phyloP scores from a whole-genome alignment of 2,329 filamentous ascomycete species.

The Neopestalotiopsis clavispora region DNA sequence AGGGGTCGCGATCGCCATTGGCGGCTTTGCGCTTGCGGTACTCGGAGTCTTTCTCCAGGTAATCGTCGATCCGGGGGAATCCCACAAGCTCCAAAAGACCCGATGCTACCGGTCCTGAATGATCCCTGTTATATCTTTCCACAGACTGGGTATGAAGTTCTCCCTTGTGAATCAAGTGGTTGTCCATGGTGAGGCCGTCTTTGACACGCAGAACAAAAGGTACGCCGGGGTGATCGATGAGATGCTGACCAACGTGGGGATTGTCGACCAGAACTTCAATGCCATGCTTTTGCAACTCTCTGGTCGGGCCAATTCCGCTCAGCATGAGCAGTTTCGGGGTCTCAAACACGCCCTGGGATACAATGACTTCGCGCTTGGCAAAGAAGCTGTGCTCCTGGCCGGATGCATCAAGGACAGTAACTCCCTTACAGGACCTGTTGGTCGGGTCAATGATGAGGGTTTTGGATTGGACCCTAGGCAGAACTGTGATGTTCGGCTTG shows the following conservation, averaged over 20 bases:
- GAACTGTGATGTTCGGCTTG: constrained; percentile 60
- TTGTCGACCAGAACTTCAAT: constrained; percentile 61
- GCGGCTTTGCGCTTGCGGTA: constrained; percentile 49
- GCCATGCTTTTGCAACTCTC: constrained; percentile 55
- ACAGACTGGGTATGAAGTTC: constrained; percentile 39
- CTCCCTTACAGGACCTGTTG: constrained; percentile 45
- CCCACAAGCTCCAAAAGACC: constrained; percentile 56
- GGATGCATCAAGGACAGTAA: constrained; percentile 48
- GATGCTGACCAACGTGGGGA: constrained; percentile 67
- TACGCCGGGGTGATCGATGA: constrained; percentile 66
- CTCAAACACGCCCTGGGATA: constrained; percentile 62
- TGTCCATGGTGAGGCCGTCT: constrained; percentile 45
- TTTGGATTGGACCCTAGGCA: constrained; percentile 54
- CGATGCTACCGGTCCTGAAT: constrained; percentile 44
- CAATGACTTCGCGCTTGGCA: constrained; percentile 53
- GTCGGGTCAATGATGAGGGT: constrained; percentile 55
- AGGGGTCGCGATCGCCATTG: constrained; percentile 55
- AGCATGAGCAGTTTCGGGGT: constrained; percentile 69
- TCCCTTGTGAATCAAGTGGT: constrained; percentile 44
- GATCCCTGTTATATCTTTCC: constrained; percentile 41
- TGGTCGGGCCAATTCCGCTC: constrained; percentile 63
- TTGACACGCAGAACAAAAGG: constrained; percentile 52
- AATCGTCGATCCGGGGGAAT: constrained; percentile 61
- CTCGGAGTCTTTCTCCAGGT: constrained; percentile 50
- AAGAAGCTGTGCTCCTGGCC: constrained; percentile 49